Conservation (phyloP, 2,329 filamentous ascomycete species). For the Hyphodiscus sp. region DNA sequence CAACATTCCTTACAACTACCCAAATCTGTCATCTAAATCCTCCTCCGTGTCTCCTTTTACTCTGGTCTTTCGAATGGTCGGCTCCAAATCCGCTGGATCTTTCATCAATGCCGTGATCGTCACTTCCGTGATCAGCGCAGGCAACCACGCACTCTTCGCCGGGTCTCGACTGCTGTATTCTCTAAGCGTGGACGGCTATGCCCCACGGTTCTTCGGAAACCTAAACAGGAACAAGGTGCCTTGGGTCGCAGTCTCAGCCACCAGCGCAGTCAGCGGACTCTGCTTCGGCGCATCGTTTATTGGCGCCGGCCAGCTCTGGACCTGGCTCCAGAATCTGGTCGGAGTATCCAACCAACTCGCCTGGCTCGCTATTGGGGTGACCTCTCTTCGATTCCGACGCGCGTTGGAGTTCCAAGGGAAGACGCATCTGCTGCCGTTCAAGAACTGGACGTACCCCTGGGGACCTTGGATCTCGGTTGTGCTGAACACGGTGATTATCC, state of each 20-base stretch:
- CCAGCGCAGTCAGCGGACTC: constrained; percentile 47
- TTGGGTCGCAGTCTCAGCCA: constrained; percentile 48
- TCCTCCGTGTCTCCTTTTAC: constrained; percentile 49
- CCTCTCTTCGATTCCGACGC: constrained; percentile 58
- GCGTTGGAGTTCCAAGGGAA: constrained; percentile 52
- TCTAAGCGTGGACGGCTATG: constrained; percentile 47
- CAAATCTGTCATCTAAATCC: constrained; percentile 35
- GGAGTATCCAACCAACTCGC: constrained; percentile 62
- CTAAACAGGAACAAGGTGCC: constrained; percentile 45
- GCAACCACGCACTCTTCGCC: constrained; percentile 53
- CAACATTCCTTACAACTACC: constrained; percentile 50
- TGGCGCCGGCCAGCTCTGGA: constrained; percentile 58
- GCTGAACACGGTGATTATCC: constrained; percentile 52
- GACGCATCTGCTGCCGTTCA: constrained; percentile 55
- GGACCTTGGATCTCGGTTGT: constrained; percentile 51
- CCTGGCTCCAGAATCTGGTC: constrained; percentile 61
- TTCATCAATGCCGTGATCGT: constrained; percentile 58
- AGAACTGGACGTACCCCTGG: constrained; percentile 60
- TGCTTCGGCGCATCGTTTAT: constrained; percentile 62
- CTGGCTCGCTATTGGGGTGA: constrained; percentile 58
- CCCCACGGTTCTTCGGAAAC: constrained; percentile 46
- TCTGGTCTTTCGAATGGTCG: constrained; percentile 53
- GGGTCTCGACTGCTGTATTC: constrained; percentile 52
- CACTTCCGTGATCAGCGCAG: constrained; percentile 51
- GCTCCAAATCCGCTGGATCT: constrained; percentile 46